Evolutionary conservation across 352 stramenopile genomes (phyloP).

Genomic region (Globisporangium radiosum): DNA sequence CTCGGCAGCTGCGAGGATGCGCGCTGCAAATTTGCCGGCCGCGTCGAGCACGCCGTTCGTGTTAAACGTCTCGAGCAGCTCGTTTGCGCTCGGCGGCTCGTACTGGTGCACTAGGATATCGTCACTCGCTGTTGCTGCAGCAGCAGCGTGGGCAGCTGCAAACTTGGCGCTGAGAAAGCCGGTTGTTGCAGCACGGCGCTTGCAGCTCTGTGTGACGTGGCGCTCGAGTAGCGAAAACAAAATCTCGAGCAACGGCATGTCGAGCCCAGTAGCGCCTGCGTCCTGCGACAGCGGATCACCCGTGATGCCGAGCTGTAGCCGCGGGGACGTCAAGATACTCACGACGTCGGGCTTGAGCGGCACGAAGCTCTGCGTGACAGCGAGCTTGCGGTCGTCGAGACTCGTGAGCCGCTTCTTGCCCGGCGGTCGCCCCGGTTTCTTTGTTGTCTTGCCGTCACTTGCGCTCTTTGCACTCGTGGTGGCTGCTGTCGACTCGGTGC

Average conservation of each 20-base stretch:
- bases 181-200: constrained; percentile 8
- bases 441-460: constrained; percentile 9
- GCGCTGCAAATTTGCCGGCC: constrained; percentile 9
- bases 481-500: constrained; percentile 1
- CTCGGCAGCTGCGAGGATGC: constrained; percentile 8
- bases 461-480: no score
- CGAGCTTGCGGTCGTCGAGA: constrained; percentile 14
- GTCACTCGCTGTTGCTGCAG: constrained; percentile 2
- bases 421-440: constrained; percentile 19
- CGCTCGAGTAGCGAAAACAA: constrained; percentile 14
- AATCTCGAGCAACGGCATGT: constrained; percentile 12
- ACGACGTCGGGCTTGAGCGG: constrained; percentile 24
- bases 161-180: constrained; percentile 7
- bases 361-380: constrained; percentile 24
- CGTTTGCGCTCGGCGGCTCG: neutral
- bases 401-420: constrained; percentile 13
- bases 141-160: neutral
- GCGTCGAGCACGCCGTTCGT: constrained; percentile 11
- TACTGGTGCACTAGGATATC: constrained; percentile 12
- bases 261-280: neutral
- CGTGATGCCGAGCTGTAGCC: constrained; percentile 3
- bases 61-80: constrained; percentile 7
- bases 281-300: constrained; percentile 7
- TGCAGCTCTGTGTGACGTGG: constrained; percentile 13
- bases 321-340: constrained; percentile 25